Percentiles rank a stretch among this genome's conserved stretches.
These are phyloP conservation scores for Ramularia collo-cygni DNA, from an alignment of 2,329 filamentous ascomycete genomes.

Conservation along the genomic window DNA sequence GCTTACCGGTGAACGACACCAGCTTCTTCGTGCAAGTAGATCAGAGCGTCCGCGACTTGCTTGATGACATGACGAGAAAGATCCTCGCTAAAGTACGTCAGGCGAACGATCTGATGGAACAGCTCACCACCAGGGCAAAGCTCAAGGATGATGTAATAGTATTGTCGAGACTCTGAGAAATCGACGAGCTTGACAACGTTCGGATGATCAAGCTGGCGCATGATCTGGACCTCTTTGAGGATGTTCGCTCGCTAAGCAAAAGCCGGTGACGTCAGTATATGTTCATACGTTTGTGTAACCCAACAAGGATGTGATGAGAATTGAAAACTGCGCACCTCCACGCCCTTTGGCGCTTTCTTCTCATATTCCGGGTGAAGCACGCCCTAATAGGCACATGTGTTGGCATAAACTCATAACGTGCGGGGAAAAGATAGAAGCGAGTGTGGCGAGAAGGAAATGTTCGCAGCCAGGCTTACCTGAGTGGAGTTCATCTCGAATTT, in stretches of 20 bases:
- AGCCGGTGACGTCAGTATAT: conserved; percentile 36
- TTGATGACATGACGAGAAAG: conserved; percentile 89
- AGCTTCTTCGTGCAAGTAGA: conserved; percentile 89
- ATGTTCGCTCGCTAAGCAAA: conserved; percentile 92
- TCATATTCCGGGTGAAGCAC: conserved; percentile 96
- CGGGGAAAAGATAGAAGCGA: conserved; percentile 16
- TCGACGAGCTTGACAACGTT: conserved; percentile 93
- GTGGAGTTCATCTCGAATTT: conserved; percentile 99
- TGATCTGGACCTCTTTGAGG: conserved; percentile 96
- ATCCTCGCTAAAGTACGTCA: conserved; percentile 98
- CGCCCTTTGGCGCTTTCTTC: conserved; percentile 75
- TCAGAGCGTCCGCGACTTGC: conserved; percentile 88
- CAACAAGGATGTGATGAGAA: conserved; percentile 5
- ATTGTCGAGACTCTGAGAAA: conserved; percentile 87
- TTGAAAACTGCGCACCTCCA: conserved; percentile 70
- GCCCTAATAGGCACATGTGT: conserved; percentile 23
- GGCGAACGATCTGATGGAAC: conserved; percentile 95
- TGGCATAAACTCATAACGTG: conserved; percentile 14
- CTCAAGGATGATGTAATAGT: conserved; percentile 96
- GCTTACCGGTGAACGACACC: conserved; percentile 93
- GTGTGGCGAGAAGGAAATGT: conserved; percentile 9
- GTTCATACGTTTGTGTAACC: conserved; percentile 11
- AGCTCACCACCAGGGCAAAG: conserved; percentile 91
- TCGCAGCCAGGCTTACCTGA: conserved; percentile 66
- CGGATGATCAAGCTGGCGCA: conserved; percentile 92